Base-by-base conservation (phyloP, 2,329 filamentous ascomycete species). In the Leptosphaerulina australis region DNA sequence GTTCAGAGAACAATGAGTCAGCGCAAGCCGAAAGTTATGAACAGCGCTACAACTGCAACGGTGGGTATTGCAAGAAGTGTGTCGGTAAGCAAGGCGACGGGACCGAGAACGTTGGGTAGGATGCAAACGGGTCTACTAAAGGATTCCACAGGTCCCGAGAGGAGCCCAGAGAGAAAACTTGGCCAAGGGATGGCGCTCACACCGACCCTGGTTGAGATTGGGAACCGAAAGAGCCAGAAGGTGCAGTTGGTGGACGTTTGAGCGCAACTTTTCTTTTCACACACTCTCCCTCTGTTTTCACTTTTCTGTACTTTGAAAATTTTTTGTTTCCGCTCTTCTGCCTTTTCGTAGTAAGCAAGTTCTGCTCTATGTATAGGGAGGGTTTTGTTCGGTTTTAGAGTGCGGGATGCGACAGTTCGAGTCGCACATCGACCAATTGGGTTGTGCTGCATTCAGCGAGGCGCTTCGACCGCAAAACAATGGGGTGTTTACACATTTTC, bases 131-230 rank as follows among this genome's bases (percentile, higher is more conserved):
- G 56, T 30, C 4, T 35, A 21, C 22, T 21, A 3, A 45, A 18
- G 25, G 58, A 34, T 35, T 38, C 38, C 28, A 63, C 64, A 30
- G 50, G 60, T 11, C 9, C 34, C 33, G 36, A 41, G 6, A 39
- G n/a, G 31, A 62, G 37, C 39, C 48, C 45, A 20, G 66, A 67
- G 36, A 55, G 61, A 15, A 55, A 62, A 10, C 28, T 71, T 24
- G 60, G 67, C 3, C 67, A 70, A 5, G 50, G 50, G 17, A 60
- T 63, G 43, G 53, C 61, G 12, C 58, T 73, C 4, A 71, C 65
- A 22, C 70, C 70, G 11, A 72, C 64, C 2, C 54, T 73, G 53
- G 70, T 73, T 5, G 68, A 73, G 36, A 59, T 73, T 26, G 63
- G 61, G 51, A 71, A 71, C 24, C 56, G 69, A 10, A 70, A 64